A percentile compares a stretch with the other conserved stretches of the same genome.
These are phyloP conservation scores for Paxillus rubicundulus DNA, from an alignment of 768 basidiomycete species.

Conservation along the genomic window DNA sequence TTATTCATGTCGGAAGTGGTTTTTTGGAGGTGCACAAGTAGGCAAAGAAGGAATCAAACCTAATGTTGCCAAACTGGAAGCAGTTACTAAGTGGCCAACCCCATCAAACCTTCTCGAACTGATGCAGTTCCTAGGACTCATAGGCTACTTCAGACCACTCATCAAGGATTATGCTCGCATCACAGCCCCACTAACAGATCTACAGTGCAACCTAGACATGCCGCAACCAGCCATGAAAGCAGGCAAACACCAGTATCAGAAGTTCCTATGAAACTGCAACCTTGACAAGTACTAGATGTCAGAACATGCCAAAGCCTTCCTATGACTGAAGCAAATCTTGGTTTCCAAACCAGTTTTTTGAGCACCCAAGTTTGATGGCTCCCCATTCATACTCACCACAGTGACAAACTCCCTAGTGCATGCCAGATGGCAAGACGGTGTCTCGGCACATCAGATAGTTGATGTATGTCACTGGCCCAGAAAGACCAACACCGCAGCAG, in stretches of 20 bases:
- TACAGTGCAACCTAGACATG: constrained; percentile 1
- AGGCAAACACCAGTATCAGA: constrained; percentile 14
- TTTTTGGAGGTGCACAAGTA: background rate
- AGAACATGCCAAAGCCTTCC: constrained; percentile 24
- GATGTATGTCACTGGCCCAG: constrained; percentile 19
- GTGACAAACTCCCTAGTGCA: constrained; percentile 17
- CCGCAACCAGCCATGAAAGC: background rate
- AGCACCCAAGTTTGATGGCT: constrained; percentile 27
- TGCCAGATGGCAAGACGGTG: constrained; percentile 28
- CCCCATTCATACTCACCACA: constrained; percentile 37
- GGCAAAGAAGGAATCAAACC: constrained; percentile 1
- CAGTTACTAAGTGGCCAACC: constrained; percentile 8
- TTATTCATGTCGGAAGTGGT: constrained; percentile 7
- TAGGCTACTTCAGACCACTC: constrained; percentile 6
- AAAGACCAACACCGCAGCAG: constrained; percentile 24
- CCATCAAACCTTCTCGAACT: background rate
- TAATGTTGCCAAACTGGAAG: constrained; percentile 1
- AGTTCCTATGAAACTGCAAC: constrained; percentile 20
- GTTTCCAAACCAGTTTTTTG: constrained; percentile 31
- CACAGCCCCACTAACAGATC: background rate
- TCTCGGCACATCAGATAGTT: constrained; percentile 18
- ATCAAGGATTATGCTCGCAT: constrained; percentile 7
- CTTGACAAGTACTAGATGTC: constrained; percentile 16
- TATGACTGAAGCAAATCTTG: constrained; percentile 31
- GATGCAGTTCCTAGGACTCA: constrained; percentile 7